phyloP scores from a whole-genome alignment of 352 stramenopile genomes.

The Phytophthora foliorum region DNA sequence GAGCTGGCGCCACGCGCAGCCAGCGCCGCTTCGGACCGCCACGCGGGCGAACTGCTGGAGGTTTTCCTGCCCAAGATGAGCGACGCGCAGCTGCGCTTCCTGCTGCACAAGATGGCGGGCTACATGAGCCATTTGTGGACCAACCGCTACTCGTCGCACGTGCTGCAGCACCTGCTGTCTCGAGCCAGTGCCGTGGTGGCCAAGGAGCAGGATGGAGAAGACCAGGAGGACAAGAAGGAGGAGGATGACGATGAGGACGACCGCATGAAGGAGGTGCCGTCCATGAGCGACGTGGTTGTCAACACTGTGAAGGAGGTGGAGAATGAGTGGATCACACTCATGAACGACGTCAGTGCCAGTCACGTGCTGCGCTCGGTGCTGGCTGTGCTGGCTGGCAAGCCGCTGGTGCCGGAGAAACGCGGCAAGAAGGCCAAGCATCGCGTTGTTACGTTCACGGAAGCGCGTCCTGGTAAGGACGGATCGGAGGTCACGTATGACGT shows the following conservation, averaged over 20 bases:
- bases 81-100: constrained; percentile 73
- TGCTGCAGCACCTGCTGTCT: constrained; percentile 81
- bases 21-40: constrained; percentile 79
- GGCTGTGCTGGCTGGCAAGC: constrained; percentile 68
- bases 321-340: constrained; percentile 84
- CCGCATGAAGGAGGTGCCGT: constrained; percentile 64
- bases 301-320: constrained; percentile 82
- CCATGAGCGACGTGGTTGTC: constrained; percentile 77
- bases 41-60: constrained; percentile 78
- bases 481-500: constrained; percentile 52
- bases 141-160: constrained; percentile 89
- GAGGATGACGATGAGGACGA: constrained; percentile 65
- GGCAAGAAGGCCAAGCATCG: constrained; percentile 88
- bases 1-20: constrained; percentile 79
- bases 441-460: constrained; percentile 67
- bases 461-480: constrained; percentile 45
- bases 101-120: constrained; percentile 83
- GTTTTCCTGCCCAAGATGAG: constrained; percentile 80
- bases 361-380: constrained; percentile 85
- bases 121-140: constrained; percentile 89
- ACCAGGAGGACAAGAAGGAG: constrained; percentile 47
- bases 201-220: constrained; percentile 34
- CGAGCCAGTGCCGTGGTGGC: constrained; percentile 63
- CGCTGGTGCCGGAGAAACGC: constrained; percentile 77
- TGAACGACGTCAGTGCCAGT: constrained; percentile 89